phyloP scores from a whole-genome alignment of 768 basidiomycete genomes.

The Royoungia palumana region DNA sequence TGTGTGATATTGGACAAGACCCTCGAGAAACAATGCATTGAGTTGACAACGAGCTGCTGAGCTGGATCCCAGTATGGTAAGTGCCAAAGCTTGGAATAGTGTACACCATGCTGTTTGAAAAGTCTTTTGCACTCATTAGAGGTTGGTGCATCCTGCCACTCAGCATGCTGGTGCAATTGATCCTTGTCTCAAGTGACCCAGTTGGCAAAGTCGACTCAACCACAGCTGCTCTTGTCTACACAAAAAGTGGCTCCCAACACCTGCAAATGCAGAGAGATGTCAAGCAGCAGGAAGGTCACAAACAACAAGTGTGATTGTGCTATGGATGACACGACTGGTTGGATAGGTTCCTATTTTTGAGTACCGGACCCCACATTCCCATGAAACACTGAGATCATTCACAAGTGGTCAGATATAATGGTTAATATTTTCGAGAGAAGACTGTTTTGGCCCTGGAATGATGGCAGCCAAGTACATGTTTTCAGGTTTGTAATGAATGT shows the following conservation, averaged over 20 bases:
- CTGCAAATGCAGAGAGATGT: constrained; percentile 22
- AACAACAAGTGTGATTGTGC: constrained; percentile 27
- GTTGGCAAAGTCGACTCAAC: constrained; percentile 2
- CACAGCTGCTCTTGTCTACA: constrained; percentile 22
- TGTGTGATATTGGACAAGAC: constrained; percentile 4
- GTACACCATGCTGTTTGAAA: constrained; percentile 16
- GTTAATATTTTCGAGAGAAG: constrained; percentile 31
- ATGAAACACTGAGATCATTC: constrained; percentile 28
- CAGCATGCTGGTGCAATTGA: constrained; percentile 1
- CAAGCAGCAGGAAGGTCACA: constrained; percentile 38
- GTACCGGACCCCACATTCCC: constrained; percentile 31
- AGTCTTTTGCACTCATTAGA: not conserved
- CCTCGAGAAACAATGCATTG: constrained; percentile 29
- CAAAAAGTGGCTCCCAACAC: constrained; percentile 20
- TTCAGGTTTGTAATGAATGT: constrained; percentile 32
- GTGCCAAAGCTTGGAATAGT: constrained; percentile 18
- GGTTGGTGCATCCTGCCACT: constrained; percentile 14
- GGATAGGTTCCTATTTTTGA: constrained; percentile 12
- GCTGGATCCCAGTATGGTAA: constrained; percentile 29
- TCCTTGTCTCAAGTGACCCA: constrained; percentile 16
- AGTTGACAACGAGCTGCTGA: constrained; percentile 16
- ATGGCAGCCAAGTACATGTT: constrained; percentile 39
- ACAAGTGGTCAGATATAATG: constrained; percentile 36
- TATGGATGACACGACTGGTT: constrained; percentile 19
- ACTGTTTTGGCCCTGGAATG: constrained; percentile 38